These are phyloP conservation scores for Aspergillus sp. DNA, from an alignment of 2,329 filamentous ascomycete species.

Conservation along the genomic window DNA sequence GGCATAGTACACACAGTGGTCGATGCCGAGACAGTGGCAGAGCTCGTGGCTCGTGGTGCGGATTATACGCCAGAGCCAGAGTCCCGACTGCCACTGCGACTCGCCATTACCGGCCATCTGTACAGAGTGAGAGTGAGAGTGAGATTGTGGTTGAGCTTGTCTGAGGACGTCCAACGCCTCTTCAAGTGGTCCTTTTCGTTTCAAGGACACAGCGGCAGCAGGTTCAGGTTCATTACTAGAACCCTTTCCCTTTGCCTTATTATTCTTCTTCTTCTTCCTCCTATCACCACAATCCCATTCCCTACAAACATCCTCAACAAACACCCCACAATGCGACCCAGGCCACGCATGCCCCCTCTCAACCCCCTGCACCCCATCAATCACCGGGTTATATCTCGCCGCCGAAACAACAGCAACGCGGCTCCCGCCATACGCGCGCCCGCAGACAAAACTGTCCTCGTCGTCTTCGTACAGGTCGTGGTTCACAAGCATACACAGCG, in stretches of 20 bases:
- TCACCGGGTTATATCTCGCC: constrained; percentile 59
- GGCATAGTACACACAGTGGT: constrained; percentile 53
- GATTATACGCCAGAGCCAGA: constrained; percentile 60
- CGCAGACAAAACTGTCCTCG: constrained; percentile 67
- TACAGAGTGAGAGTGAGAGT: not conserved
- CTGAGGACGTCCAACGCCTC: not conserved
- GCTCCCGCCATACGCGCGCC: constrained; percentile 64
- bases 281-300: not conserved
- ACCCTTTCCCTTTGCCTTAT: too few species aligned
- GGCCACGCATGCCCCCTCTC: constrained; percentile 63
- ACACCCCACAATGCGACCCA: constrained; percentile 56
- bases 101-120: not conserved
- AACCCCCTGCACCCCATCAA: constrained; percentile 45
- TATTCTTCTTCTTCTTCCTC: not conserved
- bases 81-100: constrained; percentile 17
- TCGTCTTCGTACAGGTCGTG: constrained; percentile 67
- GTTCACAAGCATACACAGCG: constrained; percentile 56
- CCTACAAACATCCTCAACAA: constrained; percentile 5
- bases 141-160: not conserved
- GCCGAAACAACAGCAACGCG: constrained; percentile 62
- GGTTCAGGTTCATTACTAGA: not conserved
- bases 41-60: constrained; percentile 65
- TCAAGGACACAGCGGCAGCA: not conserved
- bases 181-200: not conserved
- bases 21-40: constrained; percentile 66